These are phyloP conservation scores for Candida chauliodis DNA, from an alignment of 805 yeast genomes.

Conservation along the genomic window DNA sequence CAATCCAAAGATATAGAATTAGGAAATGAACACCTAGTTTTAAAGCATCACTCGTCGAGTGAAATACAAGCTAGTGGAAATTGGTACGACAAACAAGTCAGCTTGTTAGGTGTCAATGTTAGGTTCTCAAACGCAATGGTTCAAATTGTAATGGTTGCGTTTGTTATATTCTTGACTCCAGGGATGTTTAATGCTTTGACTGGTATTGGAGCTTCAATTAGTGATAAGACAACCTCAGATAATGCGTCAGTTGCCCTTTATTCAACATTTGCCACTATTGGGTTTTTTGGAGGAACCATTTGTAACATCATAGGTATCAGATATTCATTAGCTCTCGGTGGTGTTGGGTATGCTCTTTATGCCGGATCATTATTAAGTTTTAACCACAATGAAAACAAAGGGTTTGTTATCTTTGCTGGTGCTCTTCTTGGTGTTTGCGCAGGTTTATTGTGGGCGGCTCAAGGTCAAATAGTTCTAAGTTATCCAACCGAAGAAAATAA, in stretches of 20 bases:
- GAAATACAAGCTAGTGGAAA: slow-evolving; percentile 31
- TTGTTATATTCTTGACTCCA: slow-evolving; percentile 48
- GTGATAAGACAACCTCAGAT: slow-evolving; percentile 37
- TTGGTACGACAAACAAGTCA: slow-evolving; percentile 35
- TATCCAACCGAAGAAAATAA: slow-evolving; percentile 53
- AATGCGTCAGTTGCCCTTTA: slow-evolving; percentile 52
- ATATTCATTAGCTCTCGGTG: slow-evolving; percentile 47
- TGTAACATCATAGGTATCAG: slow-evolving; percentile 48
- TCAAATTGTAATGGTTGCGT: slow-evolving; percentile 45
- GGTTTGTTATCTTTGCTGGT: slow-evolving; percentile 54
- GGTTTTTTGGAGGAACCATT: slow-evolving; percentile 55
- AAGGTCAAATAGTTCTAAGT: slow-evolving; percentile 54
- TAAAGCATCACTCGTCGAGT: slow-evolving; percentile 21
- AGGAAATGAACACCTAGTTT: slow-evolving; percentile 15
- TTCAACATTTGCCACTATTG: slow-evolving; percentile 54
- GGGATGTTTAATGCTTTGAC: slow-evolving; percentile 51
- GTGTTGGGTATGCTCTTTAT: slow-evolving; percentile 52
- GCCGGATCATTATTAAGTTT: slow-evolving; percentile 50
- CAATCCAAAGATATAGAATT: slow-evolving; percentile 6
- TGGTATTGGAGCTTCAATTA: slow-evolving; percentile 49
- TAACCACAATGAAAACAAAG: slow-evolving; percentile 43
- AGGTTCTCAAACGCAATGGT: slow-evolving; percentile 12
- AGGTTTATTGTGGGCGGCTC: slow-evolving; percentile 56
- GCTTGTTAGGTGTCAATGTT: slow-evolving; percentile 4
- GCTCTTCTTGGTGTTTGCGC: slow-evolving; percentile 58